Percentiles rank a stretch among this genome's conserved stretches.
Evolutionary conservation across 345 rosid species (phyloP).

Genomic region (Camelina sativa): DNA sequence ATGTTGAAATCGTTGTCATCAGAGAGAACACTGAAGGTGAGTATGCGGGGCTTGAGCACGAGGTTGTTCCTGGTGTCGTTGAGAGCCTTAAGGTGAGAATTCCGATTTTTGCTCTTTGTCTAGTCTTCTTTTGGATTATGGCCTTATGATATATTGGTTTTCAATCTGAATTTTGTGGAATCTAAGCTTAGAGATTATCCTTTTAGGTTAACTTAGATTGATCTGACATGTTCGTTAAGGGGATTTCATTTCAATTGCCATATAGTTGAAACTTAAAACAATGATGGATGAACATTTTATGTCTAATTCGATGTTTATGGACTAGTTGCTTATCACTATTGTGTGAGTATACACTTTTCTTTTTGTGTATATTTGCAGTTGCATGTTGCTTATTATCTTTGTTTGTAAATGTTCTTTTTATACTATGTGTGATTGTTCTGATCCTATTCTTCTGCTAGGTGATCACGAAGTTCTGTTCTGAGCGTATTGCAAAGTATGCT

Average conservation of each 20-base stretch:
- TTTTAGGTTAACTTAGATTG: background rate
- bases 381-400: background rate
- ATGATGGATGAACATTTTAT: background rate
- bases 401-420: background rate
- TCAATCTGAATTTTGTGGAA: background rate
- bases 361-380: background rate
- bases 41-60: constrained; percentile 91
- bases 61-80: constrained; percentile 97
- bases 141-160: constrained; percentile 31
- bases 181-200: constrained; percentile 3
- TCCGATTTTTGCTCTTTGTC: background rate
- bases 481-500: constrained; percentile 95
- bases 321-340: background rate
- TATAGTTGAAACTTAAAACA: background rate
- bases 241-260: background rate
- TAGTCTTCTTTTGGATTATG: constrained; percentile 2
- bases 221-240: background rate
- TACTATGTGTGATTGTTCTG: background rate
- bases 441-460: constrained; percentile 56
- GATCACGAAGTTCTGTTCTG: constrained; percentile 98
- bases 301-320: background rate
- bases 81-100: constrained; percentile 87
- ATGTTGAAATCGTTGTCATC: constrained; percentile 91
- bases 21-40: constrained; percentile 99
- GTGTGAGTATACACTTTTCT: background rate